phyloP scores from a whole-genome alignment of 352 stramenopile species.

The Pythium vanterpoolii region DNA sequence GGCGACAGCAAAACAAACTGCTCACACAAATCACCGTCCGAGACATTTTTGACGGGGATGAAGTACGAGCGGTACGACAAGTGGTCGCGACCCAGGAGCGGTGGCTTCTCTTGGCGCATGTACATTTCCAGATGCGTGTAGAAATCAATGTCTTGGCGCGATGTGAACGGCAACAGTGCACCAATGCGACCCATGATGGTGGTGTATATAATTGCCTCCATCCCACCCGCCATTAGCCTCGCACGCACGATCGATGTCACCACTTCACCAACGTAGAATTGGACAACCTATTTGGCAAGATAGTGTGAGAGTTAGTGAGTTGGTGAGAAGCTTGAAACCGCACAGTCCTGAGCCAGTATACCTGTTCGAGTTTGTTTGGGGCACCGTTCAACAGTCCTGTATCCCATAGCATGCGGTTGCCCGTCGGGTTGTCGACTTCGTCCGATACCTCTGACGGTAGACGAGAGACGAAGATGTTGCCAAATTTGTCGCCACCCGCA shows the following conservation, averaged over 20 bases:
- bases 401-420: slow-evolving; percentile 97
- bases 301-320: not conserved
- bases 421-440: slow-evolving; percentile 94
- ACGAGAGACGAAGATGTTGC: slow-evolving; percentile 97
- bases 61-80: slow-evolving; percentile 98
- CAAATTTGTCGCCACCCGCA: slow-evolving; percentile 98
- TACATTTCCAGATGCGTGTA: slow-evolving; percentile 98
- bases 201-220: slow-evolving; percentile 96
- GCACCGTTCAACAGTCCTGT: slow-evolving; percentile 88
- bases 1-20: slow-evolving; percentile 91
- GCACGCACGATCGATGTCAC: slow-evolving; percentile 97
- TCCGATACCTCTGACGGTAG: slow-evolving; percentile 93
- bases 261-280: slow-evolving; percentile 98
- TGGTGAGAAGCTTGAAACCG: not conserved
- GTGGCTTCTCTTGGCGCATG: slow-evolving; percentile 88
- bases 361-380: slow-evolving; percentile 96
- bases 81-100: slow-evolving; percentile 95
- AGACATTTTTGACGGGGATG: slow-evolving; percentile 97
- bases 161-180: slow-evolving; percentile 96
- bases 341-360: slow-evolving; percentile 21
- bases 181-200: slow-evolving; percentile 97
- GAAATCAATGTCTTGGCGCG: slow-evolving; percentile 97
- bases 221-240: slow-evolving; percentile 94
- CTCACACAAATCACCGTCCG: slow-evolving; percentile 98
- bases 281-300: slow-evolving; percentile 54